Percentiles rank a stretch among this genome's conserved stretches.
Evolutionary conservation across 768 basidiomycete genomes (phyloP).

Genomic region (Fomitopsis serialis): DNA sequence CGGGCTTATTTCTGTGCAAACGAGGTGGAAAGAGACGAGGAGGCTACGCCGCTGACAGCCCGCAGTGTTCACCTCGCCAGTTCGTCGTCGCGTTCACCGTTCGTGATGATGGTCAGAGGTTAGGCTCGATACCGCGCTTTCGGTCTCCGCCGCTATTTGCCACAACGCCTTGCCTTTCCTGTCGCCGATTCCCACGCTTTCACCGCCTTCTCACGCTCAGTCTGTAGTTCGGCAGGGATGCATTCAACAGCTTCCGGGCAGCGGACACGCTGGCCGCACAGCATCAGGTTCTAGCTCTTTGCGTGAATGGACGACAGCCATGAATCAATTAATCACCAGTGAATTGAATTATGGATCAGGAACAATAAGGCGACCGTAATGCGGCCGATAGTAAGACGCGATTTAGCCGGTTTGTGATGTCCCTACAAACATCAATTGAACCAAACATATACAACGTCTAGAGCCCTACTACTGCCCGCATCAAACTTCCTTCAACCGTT

Average conservation of each 20-base stretch:
- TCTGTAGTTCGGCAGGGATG: no score
- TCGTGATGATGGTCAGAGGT: conserved; percentile 24
- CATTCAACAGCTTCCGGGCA: no score
- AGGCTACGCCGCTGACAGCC: conserved; percentile 11
- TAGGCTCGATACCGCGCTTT: conserved; percentile 19
- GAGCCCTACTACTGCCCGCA: conserved; percentile 11
- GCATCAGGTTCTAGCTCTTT: no score
- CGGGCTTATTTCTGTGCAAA: conserved; percentile 41
- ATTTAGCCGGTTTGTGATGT: conserved; percentile 11
- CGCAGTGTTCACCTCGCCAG: conserved; percentile 20
- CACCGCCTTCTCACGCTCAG: neutral
- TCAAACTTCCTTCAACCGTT: conserved; percentile 32
- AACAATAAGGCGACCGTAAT: conserved; percentile 5
- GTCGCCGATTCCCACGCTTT: conserved; percentile 17
- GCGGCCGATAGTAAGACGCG: conserved; percentile 5
- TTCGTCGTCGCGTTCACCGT: conserved; percentile 20
- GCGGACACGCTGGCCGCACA: no score
- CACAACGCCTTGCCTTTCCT: conserved; percentile 11
- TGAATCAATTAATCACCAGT: neutral
- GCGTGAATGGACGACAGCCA: neutral
- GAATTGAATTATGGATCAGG: neutral
- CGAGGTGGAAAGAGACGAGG: conserved; percentile 26
- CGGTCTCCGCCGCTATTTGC: conserved; percentile 18
- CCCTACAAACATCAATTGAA: conserved; percentile 15
- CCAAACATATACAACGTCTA: conserved; percentile 24